Conservation (phyloP, 202 grass and related monocot genomes). For the Carex arenaria region DNA sequence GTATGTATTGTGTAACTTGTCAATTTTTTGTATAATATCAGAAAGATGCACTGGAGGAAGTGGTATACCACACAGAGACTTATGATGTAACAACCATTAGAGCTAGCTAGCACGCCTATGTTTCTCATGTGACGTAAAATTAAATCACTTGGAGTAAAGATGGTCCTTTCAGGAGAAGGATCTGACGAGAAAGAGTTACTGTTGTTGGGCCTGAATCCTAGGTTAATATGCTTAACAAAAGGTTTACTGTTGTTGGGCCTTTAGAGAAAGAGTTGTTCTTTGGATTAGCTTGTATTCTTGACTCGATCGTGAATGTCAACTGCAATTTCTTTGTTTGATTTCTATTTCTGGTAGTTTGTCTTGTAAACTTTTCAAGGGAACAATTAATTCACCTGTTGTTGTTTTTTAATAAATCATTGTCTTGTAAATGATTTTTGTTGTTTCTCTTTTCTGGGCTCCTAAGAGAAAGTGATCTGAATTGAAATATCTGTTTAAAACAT, state of each 20-base stretch:
- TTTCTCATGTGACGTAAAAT: slow-evolving; percentile 99
- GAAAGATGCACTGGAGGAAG: slow-evolving; percentile 95
- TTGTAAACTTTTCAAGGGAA: neutral
- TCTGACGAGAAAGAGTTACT: slow-evolving; percentile 84
- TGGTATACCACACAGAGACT: slow-evolving; percentile 87
- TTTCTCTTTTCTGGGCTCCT: neutral
- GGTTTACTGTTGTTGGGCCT: neutral
- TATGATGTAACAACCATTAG: slow-evolving; percentile 95
- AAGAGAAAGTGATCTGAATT: neutral
- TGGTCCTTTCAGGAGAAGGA: slow-evolving; percentile 98
- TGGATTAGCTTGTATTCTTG: slow-evolving; percentile 1
- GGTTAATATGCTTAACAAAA: slow-evolving; percentile 5
- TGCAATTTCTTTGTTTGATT: slow-evolving; percentile 24
- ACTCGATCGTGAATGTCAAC: neutral
- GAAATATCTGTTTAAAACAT: neutral
- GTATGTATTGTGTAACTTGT: slow-evolving; percentile 11
- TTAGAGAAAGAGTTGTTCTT: neutral
- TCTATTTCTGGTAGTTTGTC: slow-evolving; percentile 13
- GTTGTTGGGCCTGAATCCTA: slow-evolving; percentile 12
- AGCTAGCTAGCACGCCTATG: slow-evolving; percentile 96
- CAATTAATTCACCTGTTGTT: neutral
- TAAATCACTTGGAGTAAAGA: slow-evolving; percentile 96
- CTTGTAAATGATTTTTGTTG: neutral
- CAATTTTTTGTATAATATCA: slow-evolving; percentile 33
- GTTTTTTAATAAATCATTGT: slow-evolving; percentile 17